Evolutionary conservation across 441 rosid species (phyloP), one percentile per base, ranked within the genome.

Genomic region (Mallotus japonicus): DNA sequence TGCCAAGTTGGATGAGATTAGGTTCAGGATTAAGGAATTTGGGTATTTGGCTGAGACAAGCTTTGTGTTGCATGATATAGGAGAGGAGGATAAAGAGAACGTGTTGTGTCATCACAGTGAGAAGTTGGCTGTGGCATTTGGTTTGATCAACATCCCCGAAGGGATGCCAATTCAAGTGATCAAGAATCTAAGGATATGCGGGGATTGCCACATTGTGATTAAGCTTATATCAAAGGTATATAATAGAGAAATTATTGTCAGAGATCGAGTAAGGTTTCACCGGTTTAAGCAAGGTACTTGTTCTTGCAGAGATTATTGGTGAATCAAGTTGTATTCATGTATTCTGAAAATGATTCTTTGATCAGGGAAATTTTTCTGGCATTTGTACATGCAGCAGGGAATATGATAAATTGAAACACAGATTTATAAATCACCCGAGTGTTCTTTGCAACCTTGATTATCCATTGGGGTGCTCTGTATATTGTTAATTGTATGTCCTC

Each of bases 251-350:
- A 90, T 93, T 66, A 85, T 92, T 6, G 89, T 90, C 59, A 87
- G 98, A 73, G 97, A 93, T 83, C 73, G 93, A 46, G 83, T 86
- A 69, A 76, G 98, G 74, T 93, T 93, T 85, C 96, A 89, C 78
- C 82, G 83, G 78, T 89, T 92, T 68, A 84, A 63, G 77, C 86
- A 83, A 54, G 97, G 98, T 62, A 76, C 82, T 77, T 91, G 97
- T 79, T 91, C 96, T 75, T 90, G 97, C 77, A 79, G 74, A 69
- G 98, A 93, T 81, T 93, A 88, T 76, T 91, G 97, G 97, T 93
- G 75, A 88, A 47, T 64, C 37, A 46, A 49, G 17, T 51, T 44
- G 57, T 70, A 37, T 22, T 11, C 65, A 6, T 34, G 20, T 16
- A 54, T 16, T 58, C 32, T 17, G 16, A 51, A 66, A 19, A 47